Base-by-base conservation (phyloP, 495 filamentous ascomycete species). In the Penicillium waksmanii region DNA sequence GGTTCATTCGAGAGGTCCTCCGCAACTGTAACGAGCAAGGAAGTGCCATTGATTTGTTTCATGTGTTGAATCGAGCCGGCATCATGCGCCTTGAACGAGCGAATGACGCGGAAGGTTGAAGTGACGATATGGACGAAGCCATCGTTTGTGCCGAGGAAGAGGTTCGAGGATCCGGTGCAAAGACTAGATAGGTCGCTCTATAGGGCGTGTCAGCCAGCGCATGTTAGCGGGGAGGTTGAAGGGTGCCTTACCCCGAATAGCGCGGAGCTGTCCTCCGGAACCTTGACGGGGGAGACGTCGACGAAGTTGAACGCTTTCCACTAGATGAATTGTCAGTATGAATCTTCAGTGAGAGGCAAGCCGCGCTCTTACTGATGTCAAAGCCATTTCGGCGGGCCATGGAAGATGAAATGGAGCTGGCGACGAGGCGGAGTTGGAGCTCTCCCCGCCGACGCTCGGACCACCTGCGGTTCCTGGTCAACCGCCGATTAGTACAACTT, bases 261-360 rank as follows among this genome's bases (percentile, higher is more conserved):
- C 33, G 81, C 78, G 51, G 85, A 79, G 73, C 80, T 85, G 64
- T 90, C 89, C 72, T 93, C 89, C 53, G 89, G 80, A 57, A 90
- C 82, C 72, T 89, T 88, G 73, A 98, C 87, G 65, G 88, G 87
- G 60, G 87, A 85, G 71, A 96, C 91, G 73, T 97, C 93, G 82
- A 98, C 96, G 87, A 98, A 98, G 84, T 95, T 93, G 81, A 98
- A 98, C 53, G 90, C 86, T 90, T 96, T 96, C 95, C 96, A 97
- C 93, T 98, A 69, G 13, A 7, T 2, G 25, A 1, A 34, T 15
- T 40, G 42, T 62, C 50, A 60, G 64, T 61, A 25, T 59, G 47
- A 43, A 35, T 40, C 9, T 23, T 5, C 3, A 25, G 31, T 21
- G n/a, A 19, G 15, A 3, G 1, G 11, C 21, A 8, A 18, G n/a